Percentiles rank a stretch among this genome's conserved stretches.
These are phyloP conservation scores for Heritiera fomes DNA, from an alignment of 345 rosid species.

Conservation along the genomic window DNA sequence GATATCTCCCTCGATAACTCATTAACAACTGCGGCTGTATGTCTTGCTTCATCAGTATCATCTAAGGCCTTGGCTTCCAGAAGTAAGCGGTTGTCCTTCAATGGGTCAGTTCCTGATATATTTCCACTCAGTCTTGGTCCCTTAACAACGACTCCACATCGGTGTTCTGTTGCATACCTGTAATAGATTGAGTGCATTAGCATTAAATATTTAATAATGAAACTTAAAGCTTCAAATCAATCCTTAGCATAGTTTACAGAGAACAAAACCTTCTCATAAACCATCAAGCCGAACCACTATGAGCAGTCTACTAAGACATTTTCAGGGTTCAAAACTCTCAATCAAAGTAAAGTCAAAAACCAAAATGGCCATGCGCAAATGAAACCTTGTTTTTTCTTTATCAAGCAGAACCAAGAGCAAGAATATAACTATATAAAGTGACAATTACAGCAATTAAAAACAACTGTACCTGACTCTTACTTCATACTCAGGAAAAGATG, in stretches of 20 bases:
- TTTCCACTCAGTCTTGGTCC: constrained; percentile 91
- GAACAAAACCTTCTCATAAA: not conserved
- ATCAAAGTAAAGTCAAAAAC: not conserved
- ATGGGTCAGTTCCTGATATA: constrained; percentile 94
- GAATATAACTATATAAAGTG: not conserved
- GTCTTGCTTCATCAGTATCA: constrained; percentile 81
- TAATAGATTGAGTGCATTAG: constrained; percentile 13
- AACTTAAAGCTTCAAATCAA: constrained; percentile 8
- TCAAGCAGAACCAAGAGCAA: not conserved
- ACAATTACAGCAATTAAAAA: constrained; percentile 2
- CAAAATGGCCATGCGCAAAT: not conserved
- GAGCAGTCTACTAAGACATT: not conserved
- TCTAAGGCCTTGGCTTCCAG: constrained; percentile 78
- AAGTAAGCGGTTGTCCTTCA: constrained; percentile 84
- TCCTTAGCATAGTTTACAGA: not conserved
- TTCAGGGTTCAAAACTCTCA: not conserved
- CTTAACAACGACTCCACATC: constrained; percentile 97
- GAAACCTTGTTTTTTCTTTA: not conserved
- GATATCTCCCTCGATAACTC: constrained; percentile 83
- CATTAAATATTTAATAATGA: constrained; percentile 1
- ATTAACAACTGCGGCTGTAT: constrained; percentile 80
- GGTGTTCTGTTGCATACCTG: constrained; percentile 97
- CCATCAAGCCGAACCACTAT: not conserved
- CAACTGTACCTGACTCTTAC: constrained; percentile 81
- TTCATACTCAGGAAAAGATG: constrained; percentile 86